phyloP scores from a whole-genome alignment of 768 basidiomycete genomes.

The Lactarius tabidus region DNA sequence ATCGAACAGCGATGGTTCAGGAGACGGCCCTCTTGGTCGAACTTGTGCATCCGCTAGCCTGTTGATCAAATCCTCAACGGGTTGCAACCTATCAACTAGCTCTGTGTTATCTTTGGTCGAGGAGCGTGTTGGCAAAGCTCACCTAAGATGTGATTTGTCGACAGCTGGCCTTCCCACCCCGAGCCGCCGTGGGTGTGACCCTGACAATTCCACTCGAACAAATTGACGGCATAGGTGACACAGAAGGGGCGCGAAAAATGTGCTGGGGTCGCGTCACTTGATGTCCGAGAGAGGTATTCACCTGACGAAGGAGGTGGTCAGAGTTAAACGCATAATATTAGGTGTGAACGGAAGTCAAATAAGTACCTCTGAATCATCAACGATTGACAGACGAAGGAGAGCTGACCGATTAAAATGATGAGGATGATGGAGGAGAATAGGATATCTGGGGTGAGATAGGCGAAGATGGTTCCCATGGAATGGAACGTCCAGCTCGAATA shows the following conservation, averaged over 20 bases:
- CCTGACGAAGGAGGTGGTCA: slow-evolving; percentile 29
- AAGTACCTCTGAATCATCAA: too few species aligned
- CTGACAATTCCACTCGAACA: slow-evolving; percentile 37
- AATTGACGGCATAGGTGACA: slow-evolving; percentile 35
- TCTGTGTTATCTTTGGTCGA: slow-evolving; percentile 40
- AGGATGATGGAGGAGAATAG: slow-evolving; percentile 37
- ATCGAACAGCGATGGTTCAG: slow-evolving; percentile 32
- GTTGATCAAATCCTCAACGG: slow-evolving; percentile 24
- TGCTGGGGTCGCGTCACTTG: slow-evolving; percentile 23
- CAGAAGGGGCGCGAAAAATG: slow-evolving; percentile 30
- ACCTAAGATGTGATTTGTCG: slow-evolving; percentile 58
- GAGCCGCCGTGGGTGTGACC: slow-evolving; percentile 32
- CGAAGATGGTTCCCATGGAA: slow-evolving; percentile 15
- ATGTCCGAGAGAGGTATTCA: slow-evolving; percentile 39
- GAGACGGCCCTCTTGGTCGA: slow-evolving; percentile 24
- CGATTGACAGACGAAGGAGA: slow-evolving; percentile 17
- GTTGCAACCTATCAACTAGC: slow-evolving; percentile 20
- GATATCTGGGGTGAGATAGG: slow-evolving; percentile 12
- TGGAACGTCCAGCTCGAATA: slow-evolving; percentile 34
- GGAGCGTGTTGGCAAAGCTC: slow-evolving; percentile 47
- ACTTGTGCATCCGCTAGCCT: slow-evolving; percentile 15
- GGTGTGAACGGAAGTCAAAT: slow-evolving; percentile 19
- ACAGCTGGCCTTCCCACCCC: slow-evolving; percentile 58
- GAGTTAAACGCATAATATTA: slow-evolving; percentile 17
- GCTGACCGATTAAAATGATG: slow-evolving; percentile 33